phyloP scores from a whole-genome alignment of 371 early-diverging fungal genomes.

The Funneliformis caledonium region DNA sequence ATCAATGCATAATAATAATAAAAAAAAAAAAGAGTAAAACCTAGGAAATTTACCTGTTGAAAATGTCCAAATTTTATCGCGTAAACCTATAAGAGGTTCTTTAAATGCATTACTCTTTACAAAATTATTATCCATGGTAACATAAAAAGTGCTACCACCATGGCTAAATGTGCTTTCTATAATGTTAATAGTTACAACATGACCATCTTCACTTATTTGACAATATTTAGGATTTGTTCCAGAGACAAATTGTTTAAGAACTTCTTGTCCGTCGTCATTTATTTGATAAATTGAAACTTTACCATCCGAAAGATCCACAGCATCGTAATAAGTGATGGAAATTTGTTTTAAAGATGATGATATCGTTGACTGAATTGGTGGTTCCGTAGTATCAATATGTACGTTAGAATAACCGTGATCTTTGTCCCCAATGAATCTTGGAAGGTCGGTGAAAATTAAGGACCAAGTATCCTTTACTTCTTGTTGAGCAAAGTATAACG shows the following conservation, averaged over 20 bases:
- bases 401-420: neutral
- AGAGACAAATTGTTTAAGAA: neutral
- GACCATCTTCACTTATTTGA: neutral
- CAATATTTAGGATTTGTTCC: neutral
- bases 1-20: neutral
- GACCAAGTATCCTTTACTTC: neutral
- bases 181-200: neutral
- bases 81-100: constrained; percentile 11
- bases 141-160: neutral
- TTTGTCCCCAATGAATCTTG: neutral
- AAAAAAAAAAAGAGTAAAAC: neutral
- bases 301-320: neutral
- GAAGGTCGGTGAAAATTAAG: neutral
- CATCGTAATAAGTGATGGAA: neutral
- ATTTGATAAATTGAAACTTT: neutral
- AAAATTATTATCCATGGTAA: constrained; percentile 13
- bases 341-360: neutral
- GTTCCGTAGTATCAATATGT: neutral
- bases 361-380: neutral
- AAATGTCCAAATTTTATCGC: neutral
- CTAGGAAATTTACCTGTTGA: neutral
- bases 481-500: neutral
- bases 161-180: constrained; percentile 17
- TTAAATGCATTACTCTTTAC: neutral
- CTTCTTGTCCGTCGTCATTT: neutral